Percentiles rank a stretch among this genome's conserved stretches.
phyloP scores from a whole-genome alignment of 2,329 filamentous ascomycete species.

The Tolypocladium nubicola region DNA sequence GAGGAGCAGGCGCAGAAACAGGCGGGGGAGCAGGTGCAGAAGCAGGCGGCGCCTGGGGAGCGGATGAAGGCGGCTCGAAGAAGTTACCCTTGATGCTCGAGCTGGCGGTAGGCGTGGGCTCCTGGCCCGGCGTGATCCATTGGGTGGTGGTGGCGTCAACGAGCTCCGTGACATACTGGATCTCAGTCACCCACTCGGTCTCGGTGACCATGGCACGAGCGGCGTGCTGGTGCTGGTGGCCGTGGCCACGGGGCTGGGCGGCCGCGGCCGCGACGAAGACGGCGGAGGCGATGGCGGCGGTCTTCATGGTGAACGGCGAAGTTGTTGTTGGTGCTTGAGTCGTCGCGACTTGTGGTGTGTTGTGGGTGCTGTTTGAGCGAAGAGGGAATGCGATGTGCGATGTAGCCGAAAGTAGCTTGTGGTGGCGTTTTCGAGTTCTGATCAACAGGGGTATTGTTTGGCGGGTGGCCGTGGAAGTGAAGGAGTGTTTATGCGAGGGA shows the following conservation, averaged over 20 bases:
- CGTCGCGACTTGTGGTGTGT: conserved; percentile 2
- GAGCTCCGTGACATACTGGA: conserved; percentile 33
- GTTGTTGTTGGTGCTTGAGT: neutral
- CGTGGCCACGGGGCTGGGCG: conserved; percentile 38
- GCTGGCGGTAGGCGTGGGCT: conserved; percentile 13
- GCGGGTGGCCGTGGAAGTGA: neutral
- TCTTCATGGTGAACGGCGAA: conserved; percentile 30
- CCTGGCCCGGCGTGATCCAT: conserved; percentile 26
- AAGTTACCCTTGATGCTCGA: conserved; percentile 16
- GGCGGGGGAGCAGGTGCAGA: neutral
- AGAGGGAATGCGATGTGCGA: neutral
- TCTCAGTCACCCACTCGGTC: conserved; percentile 40
- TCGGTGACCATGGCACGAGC: conserved; percentile 33
- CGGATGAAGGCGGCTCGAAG: conserved; percentile 12
- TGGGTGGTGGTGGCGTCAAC: conserved; percentile 38
- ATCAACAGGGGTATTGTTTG: neutral
- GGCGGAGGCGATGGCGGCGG: conserved; percentile 17
- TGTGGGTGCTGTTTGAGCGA: neutral
- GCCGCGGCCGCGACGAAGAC: conserved; percentile 29
- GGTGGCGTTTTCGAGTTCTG: neutral
- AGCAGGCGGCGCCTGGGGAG: conserved; percentile 3
- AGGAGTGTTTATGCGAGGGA: conserved; percentile 6
- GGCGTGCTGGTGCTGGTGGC: conserved; percentile 24
- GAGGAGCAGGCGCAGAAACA: neutral
- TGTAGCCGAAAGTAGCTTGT: neutral